phyloP scores from a whole-genome alignment of 1,139 yeast species.

The Pneumocystis murina region DNA sequence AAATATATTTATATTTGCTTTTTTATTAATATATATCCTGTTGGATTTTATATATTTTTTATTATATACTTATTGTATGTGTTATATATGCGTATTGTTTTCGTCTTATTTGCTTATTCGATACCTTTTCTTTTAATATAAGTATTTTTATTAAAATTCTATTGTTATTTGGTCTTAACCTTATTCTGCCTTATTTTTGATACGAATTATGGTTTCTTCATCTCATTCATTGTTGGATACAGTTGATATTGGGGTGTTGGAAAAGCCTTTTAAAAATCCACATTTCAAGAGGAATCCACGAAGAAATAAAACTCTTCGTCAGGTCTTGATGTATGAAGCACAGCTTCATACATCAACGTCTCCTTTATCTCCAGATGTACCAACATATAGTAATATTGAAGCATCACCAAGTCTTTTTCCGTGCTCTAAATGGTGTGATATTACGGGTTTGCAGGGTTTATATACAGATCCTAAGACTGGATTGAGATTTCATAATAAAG shows the following conservation, averaged over 20 bases:
- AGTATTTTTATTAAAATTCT: too few species aligned
- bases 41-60: too few species aligned
- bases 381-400: slow-evolving; percentile 42
- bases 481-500: slow-evolving; percentile 66
- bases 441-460: slow-evolving; percentile 71
- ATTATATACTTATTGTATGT: too few species aligned
- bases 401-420: slow-evolving; percentile 88
- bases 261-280: slow-evolving; percentile 14
- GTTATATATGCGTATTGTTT: too few species aligned
- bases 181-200: neutral
- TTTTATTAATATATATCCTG: too few species aligned
- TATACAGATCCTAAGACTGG: slow-evolving; percentile 69
- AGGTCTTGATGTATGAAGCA: slow-evolving; percentile 57
- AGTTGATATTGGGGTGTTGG: neutral
- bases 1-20: too few species aligned
- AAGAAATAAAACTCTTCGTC: slow-evolving; percentile 64
- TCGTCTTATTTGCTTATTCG: too few species aligned
- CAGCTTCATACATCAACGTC: neutral
- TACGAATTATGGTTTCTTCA: neutral
- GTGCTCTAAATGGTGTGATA: slow-evolving; percentile 73
- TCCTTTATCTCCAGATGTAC: slow-evolving; percentile 13
- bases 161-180: too few species aligned
- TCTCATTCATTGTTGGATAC: neutral
- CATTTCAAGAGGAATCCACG: slow-evolving; percentile 11
- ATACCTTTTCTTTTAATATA: too few species aligned